phyloP scores from a whole-genome alignment of 164 flowering plant species.

The Stephania japonica region DNA sequence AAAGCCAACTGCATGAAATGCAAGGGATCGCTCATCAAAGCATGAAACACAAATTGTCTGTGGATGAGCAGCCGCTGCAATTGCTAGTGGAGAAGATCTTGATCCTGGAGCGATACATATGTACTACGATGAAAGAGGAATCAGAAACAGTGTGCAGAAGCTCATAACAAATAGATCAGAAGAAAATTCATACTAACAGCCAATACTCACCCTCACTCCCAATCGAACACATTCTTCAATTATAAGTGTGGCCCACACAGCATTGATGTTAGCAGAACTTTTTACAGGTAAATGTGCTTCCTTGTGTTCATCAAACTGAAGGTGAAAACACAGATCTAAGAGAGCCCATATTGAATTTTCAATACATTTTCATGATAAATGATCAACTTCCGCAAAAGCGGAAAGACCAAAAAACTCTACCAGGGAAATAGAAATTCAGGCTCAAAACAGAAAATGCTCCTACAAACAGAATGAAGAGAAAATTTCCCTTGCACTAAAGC shows the following conservation, averaged over 20 bases:
- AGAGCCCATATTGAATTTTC: background rate
- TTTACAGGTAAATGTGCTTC: slow-evolving; percentile 23
- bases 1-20: slow-evolving; percentile 93
- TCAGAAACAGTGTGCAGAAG: slow-evolving; percentile 25
- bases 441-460: background rate
- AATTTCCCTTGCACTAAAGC: background rate
- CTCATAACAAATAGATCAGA: background rate
- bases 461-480: background rate
- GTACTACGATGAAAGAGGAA: slow-evolving; percentile 50
- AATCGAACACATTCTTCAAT: slow-evolving; percentile 93
- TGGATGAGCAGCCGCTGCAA: slow-evolving; percentile 84
- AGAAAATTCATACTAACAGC: background rate
- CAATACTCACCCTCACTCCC: slow-evolving; percentile 68
- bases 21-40: slow-evolving; percentile 88
- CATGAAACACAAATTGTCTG: slow-evolving; percentile 66
- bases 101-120: slow-evolving; percentile 99
- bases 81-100: slow-evolving; percentile 89
- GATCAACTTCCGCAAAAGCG: background rate
- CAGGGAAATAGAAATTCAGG: background rate
- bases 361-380: background rate
- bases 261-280: slow-evolving; percentile 60
- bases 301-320: slow-evolving; percentile 31
- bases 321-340: slow-evolving; percentile 17
- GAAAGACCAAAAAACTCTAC: too few species aligned
- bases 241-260: slow-evolving; percentile 80